Evolutionary conservation across 306 rosid genomes (phyloP).

Genomic region (Bauhinia variegata): DNA sequence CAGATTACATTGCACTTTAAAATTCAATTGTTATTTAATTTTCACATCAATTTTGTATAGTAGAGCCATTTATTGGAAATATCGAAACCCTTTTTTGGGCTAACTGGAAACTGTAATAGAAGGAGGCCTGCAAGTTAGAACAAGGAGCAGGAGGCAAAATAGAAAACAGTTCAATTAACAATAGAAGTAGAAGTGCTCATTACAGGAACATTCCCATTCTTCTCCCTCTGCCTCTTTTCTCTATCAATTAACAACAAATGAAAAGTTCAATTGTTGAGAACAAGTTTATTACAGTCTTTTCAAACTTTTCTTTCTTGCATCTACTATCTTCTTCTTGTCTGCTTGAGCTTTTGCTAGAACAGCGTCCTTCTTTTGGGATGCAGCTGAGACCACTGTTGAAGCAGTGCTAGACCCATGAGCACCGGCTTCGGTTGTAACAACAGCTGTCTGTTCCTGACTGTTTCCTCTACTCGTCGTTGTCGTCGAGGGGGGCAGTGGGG

Average conservation of each 20-base stretch:
- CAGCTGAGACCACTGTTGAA: slow-evolving; percentile 29
- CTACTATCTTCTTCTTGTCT: slow-evolving; percentile 93
- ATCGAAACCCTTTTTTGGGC: no score
- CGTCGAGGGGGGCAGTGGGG: slow-evolving; percentile 45
- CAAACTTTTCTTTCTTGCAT: slow-evolving; percentile 96
- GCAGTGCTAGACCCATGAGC: slow-evolving; percentile 48
- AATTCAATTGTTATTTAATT: no score
- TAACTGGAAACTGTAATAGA: no score
- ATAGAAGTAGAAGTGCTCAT: no score
- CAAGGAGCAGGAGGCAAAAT: slow-evolving; percentile 3
- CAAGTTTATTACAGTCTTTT: slow-evolving; percentile 77
- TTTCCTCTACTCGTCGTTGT: slow-evolving; percentile 55
- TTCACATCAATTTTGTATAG: no score
- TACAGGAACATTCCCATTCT: neutral
- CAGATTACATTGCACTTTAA: no score
- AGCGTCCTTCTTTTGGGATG: slow-evolving; percentile 60
- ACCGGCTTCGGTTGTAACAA: slow-evolving; percentile 35
- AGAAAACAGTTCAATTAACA: slow-evolving; percentile 33
- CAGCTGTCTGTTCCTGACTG: slow-evolving; percentile 54
- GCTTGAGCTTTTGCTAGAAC: slow-evolving; percentile 65
- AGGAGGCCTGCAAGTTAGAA: no score
- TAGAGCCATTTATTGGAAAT: no score
- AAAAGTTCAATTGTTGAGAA: slow-evolving; percentile 31
- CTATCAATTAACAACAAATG: slow-evolving; percentile 34
- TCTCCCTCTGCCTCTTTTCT: neutral